Base-by-base conservation (phyloP, 352 stramenopile genomes). In the Globisporangium heterothallicum region DNA sequence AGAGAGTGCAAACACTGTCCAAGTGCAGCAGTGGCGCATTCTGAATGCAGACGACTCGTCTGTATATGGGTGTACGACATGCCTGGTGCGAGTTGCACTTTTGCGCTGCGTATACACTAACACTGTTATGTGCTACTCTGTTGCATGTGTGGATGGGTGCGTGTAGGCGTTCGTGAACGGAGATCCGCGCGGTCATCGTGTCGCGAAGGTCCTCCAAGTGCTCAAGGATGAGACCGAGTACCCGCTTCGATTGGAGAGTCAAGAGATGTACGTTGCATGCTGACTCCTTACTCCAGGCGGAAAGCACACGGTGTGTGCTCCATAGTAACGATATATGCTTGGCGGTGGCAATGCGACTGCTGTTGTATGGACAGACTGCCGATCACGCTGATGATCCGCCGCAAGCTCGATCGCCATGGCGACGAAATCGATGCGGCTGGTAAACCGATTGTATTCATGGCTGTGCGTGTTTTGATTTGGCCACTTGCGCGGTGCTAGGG, bases 311-410 rank as follows among this genome's bases (percentile, higher is more conserved):
- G 38, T 46, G 4, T 42, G 16, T 7, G n/a, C 6, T 56, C 46
- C 53, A 89, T n/a, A n/a, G n/a, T n/a, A n/a, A n/a, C n/a, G n/a
- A n/a, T n/a, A n/a, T n/a, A n/a, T n/a, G n/a, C n/a, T n/a, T n/a
- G 29, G 29, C 10, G 29, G 29, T 34, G 29, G 29, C 29, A 34
- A 34, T 36, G 30, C 6, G 30, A 3, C 2, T 36, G 6, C 6
- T 36, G 30, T 36, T 36, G 3, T 36, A 8, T 13, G n/a, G 16
- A 3, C 16, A 36, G 78, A 43, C 52, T 90, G 26, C 76, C 76
- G 25, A 49, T 72, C 34, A 90, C 76, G 25, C 70, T 86, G 30
- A 78, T 90, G 72, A 70, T 90, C 54, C 78, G 82, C 58, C 66
- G 79, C 21, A 81, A 84, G 21, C 68, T 63, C n/a, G 69, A 84